Evolutionary conservation across 306 rosid genomes (phyloP), one percentile per base, ranked within the genome.

Genomic region (Ziziphus jujuba): DNA sequence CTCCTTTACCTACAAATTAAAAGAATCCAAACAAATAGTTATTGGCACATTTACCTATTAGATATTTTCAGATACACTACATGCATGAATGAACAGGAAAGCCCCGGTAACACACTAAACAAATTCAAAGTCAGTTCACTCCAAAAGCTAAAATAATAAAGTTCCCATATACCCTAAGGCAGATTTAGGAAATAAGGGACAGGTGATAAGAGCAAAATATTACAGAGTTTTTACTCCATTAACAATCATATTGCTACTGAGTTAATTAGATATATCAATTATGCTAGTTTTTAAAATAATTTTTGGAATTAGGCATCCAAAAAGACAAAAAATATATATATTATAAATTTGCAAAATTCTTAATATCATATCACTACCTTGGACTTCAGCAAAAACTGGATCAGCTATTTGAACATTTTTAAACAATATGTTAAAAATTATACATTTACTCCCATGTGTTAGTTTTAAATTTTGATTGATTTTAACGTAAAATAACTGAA

Each of bases 1-100:
- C 82, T 95, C 99, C 82, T 90, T 95, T 17, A 95, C 99, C 99
- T 90, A 52, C 69, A 79, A 55, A 12, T 72, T 56, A 25, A 28
- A 73, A 53, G 68, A 38, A 70, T 61, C 62, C 49, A 58, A 25
- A 48, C 12, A 66, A 25, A 53, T 23, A 48, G 44, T 33, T 63
- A 65, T 67, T 15, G 7, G 55, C 51, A 24, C 3, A 57, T 63
- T 51, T 38, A 21, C 59, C 47, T 61, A 53, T 36, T 53, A 56
- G 43, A 65, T 38, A 64, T 47, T 31, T 17, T 35, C 45, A 61
- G n/a, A 62, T 45, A 7, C 3, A 71, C 59, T 47, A 28, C 44
- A 45, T 56, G 23, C 55, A 54, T 17, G 58, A 9, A 57, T 21
- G 34, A 54, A 47, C 44, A 40, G 48, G 64, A 59, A 71, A 12